phyloP scores from a whole-genome alignment of 2,329 filamentous ascomycete species.

The Emericellopsis cladophorae region DNA sequence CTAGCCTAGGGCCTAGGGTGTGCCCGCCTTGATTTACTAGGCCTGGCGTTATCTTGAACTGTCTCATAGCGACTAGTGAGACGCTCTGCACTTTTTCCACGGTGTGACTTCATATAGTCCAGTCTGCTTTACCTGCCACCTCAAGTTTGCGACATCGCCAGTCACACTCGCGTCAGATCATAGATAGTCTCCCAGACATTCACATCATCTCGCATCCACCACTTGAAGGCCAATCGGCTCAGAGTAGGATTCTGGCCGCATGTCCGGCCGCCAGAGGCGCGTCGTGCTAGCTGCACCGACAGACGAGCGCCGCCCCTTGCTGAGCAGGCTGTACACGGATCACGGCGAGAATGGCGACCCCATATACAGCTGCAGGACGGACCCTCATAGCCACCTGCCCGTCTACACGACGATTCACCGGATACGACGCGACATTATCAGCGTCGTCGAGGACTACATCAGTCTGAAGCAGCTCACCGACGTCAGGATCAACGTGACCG shows the following conservation, averaged over 20 bases:
- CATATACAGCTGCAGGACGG: slow-evolving; percentile 40
- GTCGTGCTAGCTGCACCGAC: slow-evolving; percentile 15
- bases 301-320: slow-evolving; percentile 21
- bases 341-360: slow-evolving; percentile 14
- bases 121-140: too few relatives aligned
- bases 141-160: too few relatives aligned
- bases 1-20: too few relatives aligned
- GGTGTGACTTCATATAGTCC: too few relatives aligned
- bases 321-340: slow-evolving; percentile 17
- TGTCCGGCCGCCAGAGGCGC: slow-evolving; percentile 9
- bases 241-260: background rate
- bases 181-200: too few relatives aligned
- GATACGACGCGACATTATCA: slow-evolving; percentile 50
- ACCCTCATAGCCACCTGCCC: slow-evolving; percentile 50
- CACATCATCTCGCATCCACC: background rate
- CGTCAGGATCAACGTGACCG: slow-evolving; percentile 68
- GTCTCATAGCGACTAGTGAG: too few relatives aligned
- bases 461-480: slow-evolving; percentile 68
- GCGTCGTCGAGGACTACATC: slow-evolving; percentile 49
- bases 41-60: too few relatives aligned
- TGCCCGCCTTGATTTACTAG: too few relatives aligned
- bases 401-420: slow-evolving; percentile 71
- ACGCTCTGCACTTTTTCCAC: too few relatives aligned
- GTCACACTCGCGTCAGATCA: too few relatives aligned
- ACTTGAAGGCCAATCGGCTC: too few relatives aligned